A percentile compares a stretch with the other conserved stretches of the same genome.
phyloP scores from a whole-genome alignment of 2,329 filamentous ascomycete species.

The Lasiodiplodia gonubiensis region DNA sequence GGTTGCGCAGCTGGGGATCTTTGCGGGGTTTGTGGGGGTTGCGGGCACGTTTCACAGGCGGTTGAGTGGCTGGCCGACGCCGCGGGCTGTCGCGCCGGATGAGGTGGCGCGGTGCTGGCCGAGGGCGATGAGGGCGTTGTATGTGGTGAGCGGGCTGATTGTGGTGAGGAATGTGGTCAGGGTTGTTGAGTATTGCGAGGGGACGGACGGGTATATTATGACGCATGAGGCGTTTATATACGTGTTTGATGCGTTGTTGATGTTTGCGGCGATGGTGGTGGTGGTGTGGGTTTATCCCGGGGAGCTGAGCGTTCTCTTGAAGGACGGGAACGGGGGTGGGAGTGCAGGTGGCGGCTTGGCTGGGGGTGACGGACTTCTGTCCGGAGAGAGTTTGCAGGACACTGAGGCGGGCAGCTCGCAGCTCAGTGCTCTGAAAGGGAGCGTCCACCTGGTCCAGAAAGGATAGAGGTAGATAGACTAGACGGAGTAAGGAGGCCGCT shows the following conservation, averaged over 20 bases:
- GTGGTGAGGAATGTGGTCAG: constrained; percentile 56
- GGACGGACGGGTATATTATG: constrained; percentile 52
- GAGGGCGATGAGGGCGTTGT: constrained; percentile 51
- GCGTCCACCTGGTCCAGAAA: too few relatives aligned
- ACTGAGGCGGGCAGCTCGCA: fast-evolving
- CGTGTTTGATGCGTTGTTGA: constrained; percentile 55
- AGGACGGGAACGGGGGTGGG: background rate
- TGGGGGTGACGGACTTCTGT: background rate
- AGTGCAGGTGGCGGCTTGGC: background rate
- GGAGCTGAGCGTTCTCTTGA: constrained; percentile 25
- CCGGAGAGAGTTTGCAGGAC: background rate
- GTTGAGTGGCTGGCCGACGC: constrained; percentile 34
- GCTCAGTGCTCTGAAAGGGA: background rate
- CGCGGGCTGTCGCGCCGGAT: background rate
- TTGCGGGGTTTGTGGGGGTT: constrained; percentile 54
- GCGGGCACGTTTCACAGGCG: constrained; percentile 36
- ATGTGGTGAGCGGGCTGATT: constrained; percentile 53
- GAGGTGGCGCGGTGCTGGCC: constrained; percentile 28
- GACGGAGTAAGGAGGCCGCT: fast-evolving
- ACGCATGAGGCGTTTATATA: constrained; percentile 54
- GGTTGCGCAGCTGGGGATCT: constrained; percentile 57
- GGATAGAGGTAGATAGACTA: background rate
- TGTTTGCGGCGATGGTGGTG: constrained; percentile 50
- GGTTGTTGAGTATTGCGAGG: constrained; percentile 55
- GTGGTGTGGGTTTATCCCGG: constrained; percentile 48